Evolutionary conservation across 179 eudicot genomes (phyloP).

Genomic region (Beta lomatogona): DNA sequence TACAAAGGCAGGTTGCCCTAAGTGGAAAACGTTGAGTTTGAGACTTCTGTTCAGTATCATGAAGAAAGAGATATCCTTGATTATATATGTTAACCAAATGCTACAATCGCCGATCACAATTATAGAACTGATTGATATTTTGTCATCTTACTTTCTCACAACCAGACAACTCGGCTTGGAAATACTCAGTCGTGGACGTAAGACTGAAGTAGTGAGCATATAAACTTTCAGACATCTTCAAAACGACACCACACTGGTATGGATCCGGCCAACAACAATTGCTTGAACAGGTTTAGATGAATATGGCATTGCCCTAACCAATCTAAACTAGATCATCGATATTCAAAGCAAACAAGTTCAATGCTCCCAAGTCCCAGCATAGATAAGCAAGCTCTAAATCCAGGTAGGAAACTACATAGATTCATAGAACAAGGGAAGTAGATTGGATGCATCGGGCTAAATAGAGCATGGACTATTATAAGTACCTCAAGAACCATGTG

Average conservation of each 20-base stretch:
- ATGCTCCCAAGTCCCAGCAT: neutral
- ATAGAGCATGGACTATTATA: conserved; percentile 1
- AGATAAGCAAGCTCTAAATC: neutral
- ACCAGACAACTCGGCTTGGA: neutral
- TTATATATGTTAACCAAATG: neutral
- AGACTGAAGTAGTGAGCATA: neutral
- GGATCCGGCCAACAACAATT: neutral
- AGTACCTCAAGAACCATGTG: conserved; percentile 99
- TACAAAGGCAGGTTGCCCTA: neutral
- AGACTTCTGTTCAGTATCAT: neutral
- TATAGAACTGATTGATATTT: neutral
- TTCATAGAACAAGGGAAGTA: neutral
- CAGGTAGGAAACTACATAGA: neutral
- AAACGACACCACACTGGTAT: neutral
- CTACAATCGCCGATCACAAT: neutral
- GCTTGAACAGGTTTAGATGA: neutral
- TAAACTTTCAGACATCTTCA: neutral
- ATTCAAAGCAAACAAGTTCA: neutral
- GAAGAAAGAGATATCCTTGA: neutral
- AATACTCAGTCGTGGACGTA: neutral
- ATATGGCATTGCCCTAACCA: neutral
- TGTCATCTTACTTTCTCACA: neutral
- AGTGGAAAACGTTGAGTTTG: neutral
- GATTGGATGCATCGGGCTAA: neutral
- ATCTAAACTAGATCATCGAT: neutral